Evolutionary conservation across 2,329 filamentous ascomycete genomes (phyloP).

Genomic region (Dactylella cylindrospora): DNA sequence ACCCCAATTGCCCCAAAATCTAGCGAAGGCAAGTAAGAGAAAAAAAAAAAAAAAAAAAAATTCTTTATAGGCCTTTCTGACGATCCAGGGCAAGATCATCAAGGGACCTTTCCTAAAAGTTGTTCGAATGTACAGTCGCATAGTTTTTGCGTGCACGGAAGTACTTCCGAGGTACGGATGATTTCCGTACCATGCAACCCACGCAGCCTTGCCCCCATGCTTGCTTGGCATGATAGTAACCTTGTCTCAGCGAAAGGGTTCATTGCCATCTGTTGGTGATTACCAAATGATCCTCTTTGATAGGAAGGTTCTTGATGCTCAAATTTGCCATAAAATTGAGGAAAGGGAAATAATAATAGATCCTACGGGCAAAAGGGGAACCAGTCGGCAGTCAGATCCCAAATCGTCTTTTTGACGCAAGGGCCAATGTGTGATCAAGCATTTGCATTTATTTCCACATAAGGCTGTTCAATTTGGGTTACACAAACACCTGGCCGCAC

Average conservation of each 20-base stretch:
- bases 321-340: conserved; percentile 6
- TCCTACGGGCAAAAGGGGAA: too few relatives aligned
- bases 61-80: not conserved
- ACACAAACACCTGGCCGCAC: too few relatives aligned
- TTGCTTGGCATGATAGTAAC: conserved; percentile 22
- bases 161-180: conserved; percentile 42
- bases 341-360: too few relatives aligned
- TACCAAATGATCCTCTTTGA: conserved; percentile 11
- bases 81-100: not conserved
- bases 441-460: too few relatives aligned
- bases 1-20: too few relatives aligned
- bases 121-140: conserved; percentile 15
- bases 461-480: too few relatives aligned
- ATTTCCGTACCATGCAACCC: conserved; percentile 23
- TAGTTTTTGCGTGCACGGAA: conserved; percentile 30
- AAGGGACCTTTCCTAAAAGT: conserved; percentile 3
- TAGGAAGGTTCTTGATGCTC: conserved; percentile 22
- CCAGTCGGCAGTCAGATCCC: too few relatives aligned
- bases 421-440: too few relatives aligned
- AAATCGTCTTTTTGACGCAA: too few relatives aligned
- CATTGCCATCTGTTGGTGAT: conserved; percentile 13
- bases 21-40: too few relatives aligned
- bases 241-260: conserved; percentile 14
- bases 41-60: too few relatives aligned
- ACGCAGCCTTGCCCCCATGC: conserved; percentile 22